Conservation (phyloP, 768 basidiomycete genomes). For the Hysterangium stoloniferum region DNA sequence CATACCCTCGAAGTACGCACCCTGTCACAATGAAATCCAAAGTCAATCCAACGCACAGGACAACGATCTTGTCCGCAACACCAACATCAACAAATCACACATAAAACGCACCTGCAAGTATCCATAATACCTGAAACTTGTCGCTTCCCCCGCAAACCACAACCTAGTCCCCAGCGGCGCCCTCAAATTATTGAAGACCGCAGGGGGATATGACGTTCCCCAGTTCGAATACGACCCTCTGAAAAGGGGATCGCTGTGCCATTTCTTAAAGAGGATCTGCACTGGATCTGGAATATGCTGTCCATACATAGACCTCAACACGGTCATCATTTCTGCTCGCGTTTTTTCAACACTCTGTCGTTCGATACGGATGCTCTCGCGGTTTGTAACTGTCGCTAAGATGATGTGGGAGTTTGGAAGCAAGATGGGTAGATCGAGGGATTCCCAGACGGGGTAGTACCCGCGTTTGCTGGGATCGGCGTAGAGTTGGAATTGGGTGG, state of each 20-base stretch:
- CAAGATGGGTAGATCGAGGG: slow-evolving; percentile 47
- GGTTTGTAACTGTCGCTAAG: slow-evolving; percentile 43
- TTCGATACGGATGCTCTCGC: slow-evolving; percentile 40
- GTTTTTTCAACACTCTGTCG: slow-evolving; percentile 25
- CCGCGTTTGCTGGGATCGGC: slow-evolving; percentile 24
- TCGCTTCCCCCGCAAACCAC: slow-evolving; percentile 60
- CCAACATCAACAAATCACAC: too few species aligned
- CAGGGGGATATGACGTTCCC: slow-evolving; percentile 50
- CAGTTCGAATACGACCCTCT: slow-evolving; percentile 64
- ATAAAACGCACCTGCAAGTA: neutral
- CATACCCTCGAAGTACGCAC: slow-evolving; percentile 49
- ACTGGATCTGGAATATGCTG: slow-evolving; percentile 41
- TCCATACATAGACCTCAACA: slow-evolving; percentile 52
- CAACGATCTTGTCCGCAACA: too few species aligned
- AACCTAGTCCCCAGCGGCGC: slow-evolving; percentile 43
- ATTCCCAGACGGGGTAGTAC: slow-evolving; percentile 59
- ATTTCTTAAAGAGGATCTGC: slow-evolving; percentile 47
- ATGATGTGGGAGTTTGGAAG: slow-evolving; percentile 54
- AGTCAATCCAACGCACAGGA: neutral
- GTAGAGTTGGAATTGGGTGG: neutral
- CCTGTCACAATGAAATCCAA: slow-evolving; percentile 30
- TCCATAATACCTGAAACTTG: slow-evolving; percentile 48
- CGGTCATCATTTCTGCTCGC: slow-evolving; percentile 40
- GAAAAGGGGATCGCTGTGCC: slow-evolving; percentile 45
- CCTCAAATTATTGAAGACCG: slow-evolving; percentile 46